phyloP scores from a whole-genome alignment of 495 filamentous ascomycete genomes.

The Filosporella fistucella region DNA sequence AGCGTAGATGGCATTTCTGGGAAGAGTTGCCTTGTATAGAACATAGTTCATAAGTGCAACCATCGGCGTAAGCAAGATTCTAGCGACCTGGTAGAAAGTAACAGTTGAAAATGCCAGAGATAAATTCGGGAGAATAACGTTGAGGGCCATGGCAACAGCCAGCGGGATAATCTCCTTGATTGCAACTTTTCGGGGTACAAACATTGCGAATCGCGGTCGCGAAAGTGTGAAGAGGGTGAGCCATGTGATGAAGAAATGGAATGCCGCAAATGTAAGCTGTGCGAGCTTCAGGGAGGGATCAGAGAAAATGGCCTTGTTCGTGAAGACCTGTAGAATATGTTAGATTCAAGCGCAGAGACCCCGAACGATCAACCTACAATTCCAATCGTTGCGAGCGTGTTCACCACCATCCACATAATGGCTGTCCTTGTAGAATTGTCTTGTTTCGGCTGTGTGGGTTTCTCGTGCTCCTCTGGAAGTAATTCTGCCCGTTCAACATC shows the following conservation, averaged over 20 bases:
- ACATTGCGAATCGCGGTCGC: conserved; percentile 55
- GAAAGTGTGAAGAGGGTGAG: conserved; percentile 62
- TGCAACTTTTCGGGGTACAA: conserved; percentile 49
- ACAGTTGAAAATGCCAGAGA: conserved; percentile 67
- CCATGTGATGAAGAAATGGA: conserved; percentile 70
- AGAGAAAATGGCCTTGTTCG: conserved; percentile 72
- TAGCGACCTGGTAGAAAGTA: conserved; percentile 71
- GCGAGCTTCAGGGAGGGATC: conserved; percentile 58
- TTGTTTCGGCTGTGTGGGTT: background rate
- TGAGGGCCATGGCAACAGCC: conserved; percentile 61
- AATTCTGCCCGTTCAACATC: conserved; percentile 22
- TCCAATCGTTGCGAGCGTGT: conserved; percentile 56
- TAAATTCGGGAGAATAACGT: conserved; percentile 72
- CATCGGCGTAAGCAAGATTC: conserved; percentile 65
- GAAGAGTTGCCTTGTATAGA: conserved; percentile 57
- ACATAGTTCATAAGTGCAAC: conserved; percentile 64
- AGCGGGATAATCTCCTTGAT: conserved; percentile 59
- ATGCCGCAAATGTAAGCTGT: conserved; percentile 65
- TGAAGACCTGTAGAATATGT: conserved; percentile 55
- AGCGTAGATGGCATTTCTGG: conserved; percentile 46
- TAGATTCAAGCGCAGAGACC: background rate
- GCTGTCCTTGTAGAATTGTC: conserved; percentile 25
- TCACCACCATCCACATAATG: conserved; percentile 51
- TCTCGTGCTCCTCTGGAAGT: conserved; percentile 14
- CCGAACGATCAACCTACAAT: conserved; percentile 45